A percentile compares a stretch with the other conserved stretches of the same genome.
Evolutionary conservation across 192 early-diverging fungal genomes (phyloP).

Genomic region (Chytriomyces sp.): DNA sequence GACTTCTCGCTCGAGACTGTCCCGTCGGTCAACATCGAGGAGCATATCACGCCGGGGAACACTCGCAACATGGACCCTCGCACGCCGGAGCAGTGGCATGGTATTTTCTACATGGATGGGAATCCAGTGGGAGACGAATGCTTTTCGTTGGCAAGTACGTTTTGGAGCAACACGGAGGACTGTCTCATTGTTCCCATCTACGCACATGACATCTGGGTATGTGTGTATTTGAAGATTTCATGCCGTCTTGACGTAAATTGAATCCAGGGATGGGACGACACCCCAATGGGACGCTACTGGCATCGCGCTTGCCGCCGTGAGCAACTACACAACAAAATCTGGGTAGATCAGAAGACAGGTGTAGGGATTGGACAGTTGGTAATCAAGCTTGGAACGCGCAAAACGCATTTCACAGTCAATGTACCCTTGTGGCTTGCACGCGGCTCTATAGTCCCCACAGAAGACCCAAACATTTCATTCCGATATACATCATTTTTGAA

Average conservation of each 20-base stretch:
- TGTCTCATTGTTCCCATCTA: not conserved
- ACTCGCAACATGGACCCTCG: not conserved
- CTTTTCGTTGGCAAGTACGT: slow-evolving; percentile 2
- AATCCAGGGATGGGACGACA: not conserved
- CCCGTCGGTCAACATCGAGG: slow-evolving; percentile 2
- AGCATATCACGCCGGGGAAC: slow-evolving; percentile 5
- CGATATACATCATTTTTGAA: not conserved
- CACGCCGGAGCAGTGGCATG: not conserved
- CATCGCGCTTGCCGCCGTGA: not conserved
- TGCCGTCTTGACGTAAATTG: not conserved
- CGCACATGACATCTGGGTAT: not conserved
- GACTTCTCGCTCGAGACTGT: not conserved
- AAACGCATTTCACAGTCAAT: not conserved
- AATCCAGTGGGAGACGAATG: not conserved
- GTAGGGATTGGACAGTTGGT: not conserved
- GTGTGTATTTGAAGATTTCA: not conserved
- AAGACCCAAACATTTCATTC: not conserved
- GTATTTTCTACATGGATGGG: slow-evolving; percentile 8
- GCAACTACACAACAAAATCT: slow-evolving; percentile 1
- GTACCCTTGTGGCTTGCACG: not conserved
- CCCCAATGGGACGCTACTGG: not conserved
- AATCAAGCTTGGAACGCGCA: not conserved
- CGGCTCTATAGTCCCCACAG: not conserved
- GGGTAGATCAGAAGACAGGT: not conserved
- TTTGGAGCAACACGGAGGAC: not conserved